Percentiles rank a stretch among this genome's conserved stretches.
These are phyloP conservation scores for Chalara sp. DNA, from an alignment of 2,329 filamentous ascomycete species.

Conservation along the genomic window DNA sequence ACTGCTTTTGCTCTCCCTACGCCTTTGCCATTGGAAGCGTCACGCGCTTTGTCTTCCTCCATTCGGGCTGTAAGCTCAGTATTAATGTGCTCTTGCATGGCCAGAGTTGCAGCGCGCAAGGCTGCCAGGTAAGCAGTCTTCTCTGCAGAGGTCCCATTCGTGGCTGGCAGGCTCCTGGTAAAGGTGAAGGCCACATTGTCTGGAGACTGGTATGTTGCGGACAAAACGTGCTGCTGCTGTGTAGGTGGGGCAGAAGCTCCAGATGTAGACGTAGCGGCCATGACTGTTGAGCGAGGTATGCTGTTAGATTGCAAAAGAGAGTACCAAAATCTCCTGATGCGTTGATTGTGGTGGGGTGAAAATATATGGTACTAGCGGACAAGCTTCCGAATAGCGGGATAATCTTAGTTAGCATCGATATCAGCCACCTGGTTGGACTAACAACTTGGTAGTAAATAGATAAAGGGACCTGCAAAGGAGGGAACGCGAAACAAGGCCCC, in stretches of 20 bases:
- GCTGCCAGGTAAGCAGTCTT: slow-evolving; percentile 53
- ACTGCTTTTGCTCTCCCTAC: slow-evolving; percentile 25
- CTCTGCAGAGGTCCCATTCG: slow-evolving; percentile 29
- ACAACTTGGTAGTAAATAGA: no score
- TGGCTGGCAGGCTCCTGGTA: slow-evolving; percentile 30
- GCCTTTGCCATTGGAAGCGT: slow-evolving; percentile 27
- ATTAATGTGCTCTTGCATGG: slow-evolving; percentile 63
- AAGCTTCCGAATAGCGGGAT: no score
- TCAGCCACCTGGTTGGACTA: no score
- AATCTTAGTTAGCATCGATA: no score
- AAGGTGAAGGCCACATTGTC: slow-evolving; percentile 40
- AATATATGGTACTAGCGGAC: no score
- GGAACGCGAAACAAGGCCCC: no score
- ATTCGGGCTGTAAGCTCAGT: slow-evolving; percentile 64
- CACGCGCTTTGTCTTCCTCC: slow-evolving; percentile 60
- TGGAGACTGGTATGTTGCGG: slow-evolving; percentile 48
- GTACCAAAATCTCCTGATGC: no score
- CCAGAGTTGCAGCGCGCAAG: slow-evolving; percentile 49
- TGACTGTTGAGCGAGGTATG: neutral
- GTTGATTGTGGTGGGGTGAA: no score
- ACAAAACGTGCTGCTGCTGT: slow-evolving; percentile 5
- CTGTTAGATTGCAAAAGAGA: no score
- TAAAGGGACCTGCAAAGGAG: no score
- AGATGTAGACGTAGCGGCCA: neutral
- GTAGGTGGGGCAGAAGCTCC: neutral